Evolutionary conservation across 2,329 filamentous ascomycete species (phyloP), one percentile per base, ranked within the genome.

Genomic region (Nemania serpens): DNA sequence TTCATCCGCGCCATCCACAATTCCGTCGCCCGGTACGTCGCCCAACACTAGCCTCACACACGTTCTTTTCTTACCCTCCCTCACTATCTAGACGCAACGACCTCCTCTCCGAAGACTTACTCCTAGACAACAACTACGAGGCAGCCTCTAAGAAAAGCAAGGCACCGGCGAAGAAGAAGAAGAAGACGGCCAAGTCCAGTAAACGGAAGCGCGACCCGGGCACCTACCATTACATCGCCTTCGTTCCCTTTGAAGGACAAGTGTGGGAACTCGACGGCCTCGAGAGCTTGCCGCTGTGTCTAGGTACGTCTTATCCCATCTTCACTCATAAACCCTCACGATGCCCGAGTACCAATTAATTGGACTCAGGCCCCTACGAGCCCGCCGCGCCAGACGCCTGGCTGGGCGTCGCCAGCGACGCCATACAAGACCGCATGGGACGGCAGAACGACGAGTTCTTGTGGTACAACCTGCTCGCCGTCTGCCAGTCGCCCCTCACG

Each of bases 191-290:
- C 10, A 67, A 76, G 2, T 7, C 64, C 5, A 61, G 52, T 7
- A 78, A 75, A 39, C 81, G 75, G n/a, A 73, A 76, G 4, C 78
- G 83, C 6, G 76, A 81, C 0, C 84, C 91, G n/a, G 82, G 84
- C 12, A 88, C 85, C 0, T 95, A 89, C 71, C 94, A 98, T 72
- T 98, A 95, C 74, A 89, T 96, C 65, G 93, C 93, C 6, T 97
- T 94, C 71, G 87, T 97, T 33, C 91, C 91, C 2, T 84, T 87
- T 13, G 81, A 84, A n/a, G 88, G 85, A 2, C 80, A 85, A 58
- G 84, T 97, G 13, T 97, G 92, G 92, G 91, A 93, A 73, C 85
- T 98, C 5, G 94, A 98, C 74, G 94, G 94, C 4, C 79, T 97
- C 20, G 87, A 93, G 73, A 79, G 79, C 43, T 85, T 88, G 65